A percentile compares a stretch with the other conserved stretches of the same genome.
phyloP scores from a whole-genome alignment of 176 grass and related monocot genomes.

The Phyllostachys edulis region DNA sequence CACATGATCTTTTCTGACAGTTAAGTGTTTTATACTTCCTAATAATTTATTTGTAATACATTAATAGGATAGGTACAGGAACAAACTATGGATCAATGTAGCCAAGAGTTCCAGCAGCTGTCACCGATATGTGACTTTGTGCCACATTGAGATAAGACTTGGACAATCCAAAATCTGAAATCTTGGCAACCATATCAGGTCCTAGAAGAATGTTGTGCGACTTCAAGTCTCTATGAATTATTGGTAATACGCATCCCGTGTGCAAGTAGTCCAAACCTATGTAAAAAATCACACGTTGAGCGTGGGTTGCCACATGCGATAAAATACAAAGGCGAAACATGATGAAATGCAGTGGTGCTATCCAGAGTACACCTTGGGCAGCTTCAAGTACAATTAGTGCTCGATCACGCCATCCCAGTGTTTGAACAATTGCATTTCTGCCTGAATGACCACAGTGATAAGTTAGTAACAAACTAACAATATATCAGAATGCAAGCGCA shows the following conservation, averaged over 20 bases:
- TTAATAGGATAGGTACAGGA: not conserved
- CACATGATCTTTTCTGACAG: not conserved
- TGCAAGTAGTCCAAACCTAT: conserved; percentile 65
- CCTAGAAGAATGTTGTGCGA: conserved; percentile 56
- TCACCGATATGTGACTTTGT: conserved; percentile 36
- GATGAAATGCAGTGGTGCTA: not conserved
- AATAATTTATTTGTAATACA: not conserved
- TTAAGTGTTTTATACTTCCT: not conserved
- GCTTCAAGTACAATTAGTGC: conserved; percentile 35
- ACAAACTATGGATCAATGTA: conserved; percentile 72
- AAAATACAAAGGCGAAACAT: not conserved
- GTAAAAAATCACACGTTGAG: not conserved
- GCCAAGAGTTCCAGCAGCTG: conserved; percentile 46
- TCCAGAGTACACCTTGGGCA: conserved; percentile 30
- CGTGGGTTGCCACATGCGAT: not conserved
- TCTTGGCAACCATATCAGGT: conserved; percentile 38
- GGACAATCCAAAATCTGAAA: conserved; percentile 60
- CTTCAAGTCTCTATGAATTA: conserved; percentile 65
- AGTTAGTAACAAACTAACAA: not conserved
- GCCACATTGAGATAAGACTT: conserved; percentile 25
- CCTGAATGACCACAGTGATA: conserved; percentile 15
- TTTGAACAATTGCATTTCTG: not conserved
- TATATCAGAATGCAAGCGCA: too few species aligned
- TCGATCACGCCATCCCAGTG: conserved; percentile 40
- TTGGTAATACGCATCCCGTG: conserved; percentile 31